Conservation (phyloP, 1,139 yeast genomes). For the Kurtzmaniella quercitrusa region DNA sequence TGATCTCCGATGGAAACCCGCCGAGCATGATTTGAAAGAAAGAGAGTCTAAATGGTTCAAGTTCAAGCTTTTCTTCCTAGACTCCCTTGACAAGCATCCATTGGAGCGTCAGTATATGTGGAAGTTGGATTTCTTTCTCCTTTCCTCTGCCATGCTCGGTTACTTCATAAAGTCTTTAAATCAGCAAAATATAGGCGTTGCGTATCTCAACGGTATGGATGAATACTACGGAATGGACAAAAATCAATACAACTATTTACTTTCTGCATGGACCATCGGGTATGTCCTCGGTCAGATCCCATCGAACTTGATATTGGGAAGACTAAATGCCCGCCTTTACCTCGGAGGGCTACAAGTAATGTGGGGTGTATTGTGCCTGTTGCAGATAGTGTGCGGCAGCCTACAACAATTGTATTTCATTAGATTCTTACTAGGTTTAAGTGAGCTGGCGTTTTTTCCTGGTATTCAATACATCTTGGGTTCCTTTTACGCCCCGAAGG, state of each 20-base stretch:
- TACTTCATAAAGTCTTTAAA: constrained; percentile 9
- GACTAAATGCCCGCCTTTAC: constrained; percentile 7
- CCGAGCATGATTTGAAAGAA: not conserved
- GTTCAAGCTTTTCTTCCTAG: constrained; percentile 5
- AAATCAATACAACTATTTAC: constrained; percentile 8
- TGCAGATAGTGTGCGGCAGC: constrained; percentile 7
- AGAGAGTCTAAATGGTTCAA: constrained; percentile 3
- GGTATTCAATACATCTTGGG: constrained; percentile 14
- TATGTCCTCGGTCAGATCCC: constrained; percentile 9
- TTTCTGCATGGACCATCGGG: constrained; percentile 8
- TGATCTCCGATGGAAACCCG: not conserved
- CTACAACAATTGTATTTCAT: constrained; percentile 6
- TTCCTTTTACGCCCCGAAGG: constrained; percentile 11
- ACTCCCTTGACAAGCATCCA: constrained; percentile 8
- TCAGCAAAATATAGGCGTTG: constrained; percentile 7
- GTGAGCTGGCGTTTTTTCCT: constrained; percentile 10
- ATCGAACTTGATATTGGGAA: constrained; percentile 2
- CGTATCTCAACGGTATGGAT: constrained; percentile 10
- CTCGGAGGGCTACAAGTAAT: constrained; percentile 7
- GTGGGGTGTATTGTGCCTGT: constrained; percentile 8
- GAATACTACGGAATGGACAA: constrained; percentile 8
- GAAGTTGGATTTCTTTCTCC: constrained; percentile 8
- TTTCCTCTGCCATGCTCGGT: constrained; percentile 5
- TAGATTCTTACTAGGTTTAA: constrained; percentile 8
- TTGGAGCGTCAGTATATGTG: constrained; percentile 5